Evolutionary conservation across 371 early-diverging fungal species (phyloP).

Genomic region (Mortierella sp.): DNA sequence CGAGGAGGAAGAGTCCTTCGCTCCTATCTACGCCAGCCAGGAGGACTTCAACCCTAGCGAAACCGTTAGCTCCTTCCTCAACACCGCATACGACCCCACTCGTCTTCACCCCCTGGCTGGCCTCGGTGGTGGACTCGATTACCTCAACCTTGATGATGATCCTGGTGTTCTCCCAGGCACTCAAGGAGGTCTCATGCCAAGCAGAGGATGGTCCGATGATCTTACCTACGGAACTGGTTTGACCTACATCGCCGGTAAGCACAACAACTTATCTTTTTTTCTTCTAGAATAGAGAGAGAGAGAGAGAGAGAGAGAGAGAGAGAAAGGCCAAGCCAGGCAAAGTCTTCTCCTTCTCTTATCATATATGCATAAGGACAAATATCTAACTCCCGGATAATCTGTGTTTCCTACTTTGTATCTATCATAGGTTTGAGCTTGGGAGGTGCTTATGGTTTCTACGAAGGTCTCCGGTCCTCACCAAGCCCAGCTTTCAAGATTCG

Average conservation of each 20-base stretch:
- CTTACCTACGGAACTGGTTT: slow-evolving; percentile 91
- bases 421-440: slow-evolving; percentile 73
- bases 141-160: slow-evolving; percentile 68
- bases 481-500: slow-evolving; percentile 80
- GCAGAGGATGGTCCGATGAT: slow-evolving; percentile 87
- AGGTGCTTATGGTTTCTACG: slow-evolving; percentile 84
- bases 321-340: no score
- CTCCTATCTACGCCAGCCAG: slow-evolving; percentile 51
- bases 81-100: slow-evolving; percentile 62
- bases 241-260: slow-evolving; percentile 78
- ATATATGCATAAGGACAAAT: background rate
- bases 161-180: slow-evolving; percentile 39
- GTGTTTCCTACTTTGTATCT: background rate
- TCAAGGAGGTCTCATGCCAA: slow-evolving; percentile 74
- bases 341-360: background rate
- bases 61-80: slow-evolving; percentile 69
- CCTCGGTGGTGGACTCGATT: slow-evolving; percentile 69
- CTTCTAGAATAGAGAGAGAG: background rate
- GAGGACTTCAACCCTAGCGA: slow-evolving; percentile 63
- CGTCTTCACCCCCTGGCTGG: slow-evolving; percentile 71
- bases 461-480: slow-evolving; percentile 77
- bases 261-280: background rate
- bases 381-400: background rate
- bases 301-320: background rate
- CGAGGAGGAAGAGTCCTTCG: slow-evolving; percentile 56